Evolutionary conservation across 1,284 basidiomycete species (phyloP), one percentile per base, ranked within the genome.

Genomic region (Puccinia triticina): DNA sequence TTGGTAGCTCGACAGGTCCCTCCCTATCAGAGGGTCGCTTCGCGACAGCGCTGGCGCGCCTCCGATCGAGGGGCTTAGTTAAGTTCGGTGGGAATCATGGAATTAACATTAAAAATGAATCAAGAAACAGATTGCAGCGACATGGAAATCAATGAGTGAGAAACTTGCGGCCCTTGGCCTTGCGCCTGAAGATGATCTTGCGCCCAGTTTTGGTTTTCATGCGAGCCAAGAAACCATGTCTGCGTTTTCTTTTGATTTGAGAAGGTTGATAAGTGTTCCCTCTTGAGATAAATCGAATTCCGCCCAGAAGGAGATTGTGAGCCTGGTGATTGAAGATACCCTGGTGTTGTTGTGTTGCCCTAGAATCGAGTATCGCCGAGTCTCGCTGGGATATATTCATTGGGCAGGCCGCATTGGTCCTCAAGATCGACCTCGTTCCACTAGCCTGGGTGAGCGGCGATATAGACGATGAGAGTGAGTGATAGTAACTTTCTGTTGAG

Each of bases 181-280:
- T 86, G 67, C 92, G 89, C 67, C 90, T 87, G 48, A 87, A 88
- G 82, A 93, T 88, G 71, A 92, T 91, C 86, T 91, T 92, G 83
- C 90, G 89, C 1, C 92, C 93, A 40, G 89, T 90, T 29, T 90
- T 88, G 55, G 90, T 90, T 84, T 90, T 89, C 86, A 92, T 90
- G 64, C 93, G 89, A 0, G 91, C 89, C 55, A 96, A 89, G 87
- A 95, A 96, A 12, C 94, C 94, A 86, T 95, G 93, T 87, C 92
- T 93, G 83, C 93, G 90, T 89, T 96, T 96, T 74, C 94, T 89
- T 86, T 93, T 93, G 74, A 94, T 89, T 88, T 95, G 94, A 0
- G 92, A 93, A 2, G 94, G 94, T 86, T 95, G 94, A 86, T 95
- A 96, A 87, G 94, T 93, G 46, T 90, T 89, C 48, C 94, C 94